A percentile compares a stretch with the other conserved stretches of the same genome.
Evolutionary conservation across 2,329 filamentous ascomycete genomes (phyloP).

Genomic region (Malbranchea zuffiana): DNA sequence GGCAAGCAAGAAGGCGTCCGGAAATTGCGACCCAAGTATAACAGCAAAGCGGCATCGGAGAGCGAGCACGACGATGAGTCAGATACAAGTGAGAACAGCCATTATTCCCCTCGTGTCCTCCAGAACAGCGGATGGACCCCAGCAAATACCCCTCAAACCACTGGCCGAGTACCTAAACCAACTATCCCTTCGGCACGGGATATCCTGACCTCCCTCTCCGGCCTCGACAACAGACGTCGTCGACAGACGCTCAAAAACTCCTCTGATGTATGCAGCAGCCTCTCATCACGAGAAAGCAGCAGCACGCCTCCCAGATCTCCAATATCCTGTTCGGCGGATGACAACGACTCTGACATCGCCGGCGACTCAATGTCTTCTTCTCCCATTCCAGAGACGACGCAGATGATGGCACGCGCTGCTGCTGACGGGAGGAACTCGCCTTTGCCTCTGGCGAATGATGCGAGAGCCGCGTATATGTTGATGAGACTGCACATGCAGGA

Average conservation of each 20-base stretch:
- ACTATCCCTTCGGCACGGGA: conserved; percentile 17
- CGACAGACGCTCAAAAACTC: conserved; percentile 12
- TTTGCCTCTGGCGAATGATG: conserved; percentile 19
- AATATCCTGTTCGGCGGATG: conserved; percentile 2
- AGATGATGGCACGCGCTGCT: neutral
- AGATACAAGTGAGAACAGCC: neutral
- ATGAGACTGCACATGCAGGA: conserved; percentile 27
- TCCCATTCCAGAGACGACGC: neutral
- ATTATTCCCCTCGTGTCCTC: conserved; percentile 2
- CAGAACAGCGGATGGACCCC: conserved; percentile 21
- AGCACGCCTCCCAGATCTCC: neutral
- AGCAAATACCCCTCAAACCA: conserved; percentile 31
- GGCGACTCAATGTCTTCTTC: conserved; percentile 2
- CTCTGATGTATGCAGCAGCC: neutral
- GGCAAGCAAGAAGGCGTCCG: conserved; percentile 1
- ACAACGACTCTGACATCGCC: conserved; percentile 11
- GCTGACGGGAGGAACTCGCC: conserved; percentile 18
- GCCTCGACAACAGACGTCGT: conserved; percentile 14
- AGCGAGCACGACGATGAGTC: conserved; percentile 2
- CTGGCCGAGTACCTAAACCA: neutral
- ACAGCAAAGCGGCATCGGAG: neutral
- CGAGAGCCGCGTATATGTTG: conserved; percentile 30
- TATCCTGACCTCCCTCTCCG: conserved; percentile 18
- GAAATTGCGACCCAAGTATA: conserved; percentile 7
- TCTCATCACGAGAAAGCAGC: neutral